Base-by-base conservation (phyloP, 2,329 filamentous ascomycete species). In the Claviceps pazoutovae region DNA sequence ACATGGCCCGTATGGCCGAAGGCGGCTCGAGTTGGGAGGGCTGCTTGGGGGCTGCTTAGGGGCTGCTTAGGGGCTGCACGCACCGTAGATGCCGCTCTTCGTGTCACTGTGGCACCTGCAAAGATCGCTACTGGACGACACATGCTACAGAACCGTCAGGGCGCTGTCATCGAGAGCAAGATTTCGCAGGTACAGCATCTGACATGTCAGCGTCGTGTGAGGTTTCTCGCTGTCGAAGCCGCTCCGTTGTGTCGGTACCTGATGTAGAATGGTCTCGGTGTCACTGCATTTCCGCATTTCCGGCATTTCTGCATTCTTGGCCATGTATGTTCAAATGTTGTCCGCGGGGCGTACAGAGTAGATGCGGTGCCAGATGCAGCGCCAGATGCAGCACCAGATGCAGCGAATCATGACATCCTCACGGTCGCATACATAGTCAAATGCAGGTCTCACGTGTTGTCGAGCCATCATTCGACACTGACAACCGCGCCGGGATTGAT, bases 181-280 rank as follows among this genome's bases (percentile, higher is more conserved):
- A 42, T n/a, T 17, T 17, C 39, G 39, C 39, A 42, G 39, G 39
- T 17, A 42, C 39, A 14, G 39, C n/a, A 42, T 42, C n/a, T 42
- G 39, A 42, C n/a, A 34, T 34, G 30, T 34, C 30, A 34, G 30
- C 30, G 30, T 30, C 30, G 8, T 30, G 30, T 30, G 8, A 30
- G 30, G 30, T 34, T 34, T 34, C 30, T 9, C 30, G 30, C 30
- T 34, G 30, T 34, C 30, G 9, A 46, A 30, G 30, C 30, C 14
- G 48, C 21, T 39, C 42, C 49, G 49, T 45, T 19, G 42, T 46
- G 49, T 50, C 49, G 49, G 49, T 45, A 50, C 42, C 42, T 44
- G 41, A 36, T 44, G 17, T 26, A 21, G 37, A 14, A 26, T 23
- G 46, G 16, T n/a, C 47, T 30, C 30, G 30, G 30, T 34, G 30